Evolutionary conservation across 108 stramenopile species (phyloP).

Genomic region (Seminavis robusta): DNA sequence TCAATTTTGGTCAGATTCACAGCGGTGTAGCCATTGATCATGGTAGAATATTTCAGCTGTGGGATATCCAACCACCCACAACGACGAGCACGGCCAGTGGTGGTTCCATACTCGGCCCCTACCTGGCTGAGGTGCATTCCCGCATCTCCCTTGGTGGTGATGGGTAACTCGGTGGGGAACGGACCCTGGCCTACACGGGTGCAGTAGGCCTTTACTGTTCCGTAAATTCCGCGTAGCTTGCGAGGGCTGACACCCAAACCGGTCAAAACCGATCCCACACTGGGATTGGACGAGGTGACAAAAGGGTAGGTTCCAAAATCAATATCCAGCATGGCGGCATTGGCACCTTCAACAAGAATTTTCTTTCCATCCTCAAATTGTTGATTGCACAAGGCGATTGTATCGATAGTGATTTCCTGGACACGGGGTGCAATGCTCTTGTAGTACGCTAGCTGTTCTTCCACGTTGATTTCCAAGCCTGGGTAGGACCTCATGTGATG

Average conservation of each 20-base stretch:
- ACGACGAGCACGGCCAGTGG: slow-evolving; percentile 89
- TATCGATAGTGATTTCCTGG: slow-evolving; percentile 84
- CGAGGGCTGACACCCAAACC: slow-evolving; percentile 95
- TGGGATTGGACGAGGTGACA: slow-evolving; percentile 96
- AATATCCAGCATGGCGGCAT: slow-evolving; percentile 99
- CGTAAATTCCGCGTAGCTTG: slow-evolving; percentile 92
- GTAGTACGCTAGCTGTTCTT: slow-evolving; percentile 86
- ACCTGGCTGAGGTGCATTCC: slow-evolving; percentile 83
- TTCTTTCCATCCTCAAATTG: slow-evolving; percentile 84
- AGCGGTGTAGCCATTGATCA: slow-evolving; percentile 95
- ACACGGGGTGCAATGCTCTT: slow-evolving; percentile 67
- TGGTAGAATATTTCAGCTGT: slow-evolving; percentile 90
- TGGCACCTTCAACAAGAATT: slow-evolving; percentile 98
- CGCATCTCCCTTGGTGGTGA: slow-evolving; percentile 52
- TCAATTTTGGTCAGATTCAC: slow-evolving; percentile 99
- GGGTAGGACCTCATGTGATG: slow-evolving; percentile 66
- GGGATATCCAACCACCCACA: slow-evolving; percentile 99
- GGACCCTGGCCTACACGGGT: slow-evolving; percentile 99
- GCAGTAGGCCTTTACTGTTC: slow-evolving; percentile 98
- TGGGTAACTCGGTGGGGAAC: slow-evolving; percentile 94
- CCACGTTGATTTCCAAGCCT: slow-evolving; percentile 88
- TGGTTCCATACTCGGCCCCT: slow-evolving; percentile 97
- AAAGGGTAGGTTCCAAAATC: slow-evolving; percentile 99
- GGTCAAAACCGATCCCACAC: slow-evolving; percentile 93
- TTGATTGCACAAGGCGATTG: slow-evolving; percentile 86